Evolutionary conservation across 2,329 filamentous ascomycete genomes (phyloP).

Genomic region (Talaromyces sp.): DNA sequence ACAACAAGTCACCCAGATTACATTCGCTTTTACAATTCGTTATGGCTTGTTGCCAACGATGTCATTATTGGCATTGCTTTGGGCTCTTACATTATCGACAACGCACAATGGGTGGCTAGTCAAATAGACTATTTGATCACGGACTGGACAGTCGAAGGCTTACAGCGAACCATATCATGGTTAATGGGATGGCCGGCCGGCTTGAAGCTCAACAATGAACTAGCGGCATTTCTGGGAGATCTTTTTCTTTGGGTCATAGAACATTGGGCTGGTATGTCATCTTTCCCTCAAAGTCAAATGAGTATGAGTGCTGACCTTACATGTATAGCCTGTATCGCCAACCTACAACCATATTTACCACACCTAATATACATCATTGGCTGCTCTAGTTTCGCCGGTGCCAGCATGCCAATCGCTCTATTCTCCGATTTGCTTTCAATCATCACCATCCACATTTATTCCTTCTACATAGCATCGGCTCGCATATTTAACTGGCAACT

Average conservation of each 20-base stretch:
- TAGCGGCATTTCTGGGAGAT: slow-evolving; percentile 91
- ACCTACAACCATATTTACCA: slow-evolving; percentile 76
- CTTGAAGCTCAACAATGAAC: slow-evolving; percentile 88
- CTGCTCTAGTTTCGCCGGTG: slow-evolving; percentile 90
- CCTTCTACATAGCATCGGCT: slow-evolving; percentile 94
- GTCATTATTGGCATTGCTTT: slow-evolving; percentile 97
- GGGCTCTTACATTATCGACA: slow-evolving; percentile 96
- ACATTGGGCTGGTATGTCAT: slow-evolving; percentile 78
- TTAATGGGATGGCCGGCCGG: slow-evolving; percentile 94
- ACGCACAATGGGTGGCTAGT: slow-evolving; percentile 77
- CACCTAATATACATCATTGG: slow-evolving; percentile 88
- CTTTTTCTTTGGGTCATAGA: slow-evolving; percentile 98
- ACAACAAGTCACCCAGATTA: slow-evolving; percentile 96
- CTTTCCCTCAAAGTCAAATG: not conserved
- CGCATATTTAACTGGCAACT: slow-evolving; percentile 99
- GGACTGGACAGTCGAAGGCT: slow-evolving; percentile 81
- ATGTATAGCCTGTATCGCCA: slow-evolving; percentile 67
- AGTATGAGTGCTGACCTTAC: slow-evolving; percentile 15
- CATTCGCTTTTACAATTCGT: slow-evolving; percentile 96
- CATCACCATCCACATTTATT: slow-evolving; percentile 93
- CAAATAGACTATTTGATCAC: slow-evolving; percentile 74
- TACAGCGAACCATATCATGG: slow-evolving; percentile 89
- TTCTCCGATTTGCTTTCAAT: slow-evolving; percentile 91
- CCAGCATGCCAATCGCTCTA: slow-evolving; percentile 93
- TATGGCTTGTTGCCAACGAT: slow-evolving; percentile 98